These are phyloP conservation scores for Krasilnikovozyma curviuscula DNA, from an alignment of 768 basidiomycete species.

Conservation along the genomic window DNA sequence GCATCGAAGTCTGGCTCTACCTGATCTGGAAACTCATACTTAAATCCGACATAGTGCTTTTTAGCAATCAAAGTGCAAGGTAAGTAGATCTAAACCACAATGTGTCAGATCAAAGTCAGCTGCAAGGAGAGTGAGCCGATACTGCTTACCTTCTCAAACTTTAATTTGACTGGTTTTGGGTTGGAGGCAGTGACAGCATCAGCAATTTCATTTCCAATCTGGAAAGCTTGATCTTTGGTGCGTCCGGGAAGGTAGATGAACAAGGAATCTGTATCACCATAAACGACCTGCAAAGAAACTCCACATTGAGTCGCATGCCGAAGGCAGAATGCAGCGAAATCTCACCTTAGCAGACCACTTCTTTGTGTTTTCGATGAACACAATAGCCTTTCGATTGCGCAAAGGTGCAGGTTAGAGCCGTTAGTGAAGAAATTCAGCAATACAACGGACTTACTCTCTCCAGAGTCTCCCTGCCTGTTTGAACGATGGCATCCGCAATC, in stretches of 20 bases:
- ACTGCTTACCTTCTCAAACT: constrained; percentile 73
- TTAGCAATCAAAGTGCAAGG: constrained; percentile 92
- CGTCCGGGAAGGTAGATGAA: constrained; percentile 81
- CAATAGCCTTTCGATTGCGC: constrained; percentile 47
- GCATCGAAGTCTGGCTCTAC: constrained; percentile 68
- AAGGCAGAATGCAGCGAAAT: background rate
- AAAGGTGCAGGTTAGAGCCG: no score
- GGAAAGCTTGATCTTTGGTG: constrained; percentile 82
- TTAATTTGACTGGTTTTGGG: constrained; percentile 79
- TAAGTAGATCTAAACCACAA: constrained; percentile 55
- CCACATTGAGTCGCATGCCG: background rate
- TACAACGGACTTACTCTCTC: constrained; percentile 73
- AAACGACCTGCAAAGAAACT: constrained; percentile 55
- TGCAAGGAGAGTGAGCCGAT: background rate
- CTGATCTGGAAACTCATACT: constrained; percentile 71
- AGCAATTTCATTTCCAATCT: constrained; percentile 80
- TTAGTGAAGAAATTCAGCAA: no score
- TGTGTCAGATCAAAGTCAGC: background rate
- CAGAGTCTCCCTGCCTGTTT: constrained; percentile 82
- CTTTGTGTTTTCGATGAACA: constrained; percentile 47
- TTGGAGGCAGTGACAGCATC: constrained; percentile 68
- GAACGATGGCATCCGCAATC: constrained; percentile 93
- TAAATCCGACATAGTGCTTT: constrained; percentile 95
- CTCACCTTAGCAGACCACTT: constrained; percentile 61
- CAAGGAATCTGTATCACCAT: constrained; percentile 92